Evolutionary conservation across 2,329 filamentous ascomycete genomes (phyloP), one percentile per base, ranked within the genome.

Genomic region (Phoma sp.): DNA sequence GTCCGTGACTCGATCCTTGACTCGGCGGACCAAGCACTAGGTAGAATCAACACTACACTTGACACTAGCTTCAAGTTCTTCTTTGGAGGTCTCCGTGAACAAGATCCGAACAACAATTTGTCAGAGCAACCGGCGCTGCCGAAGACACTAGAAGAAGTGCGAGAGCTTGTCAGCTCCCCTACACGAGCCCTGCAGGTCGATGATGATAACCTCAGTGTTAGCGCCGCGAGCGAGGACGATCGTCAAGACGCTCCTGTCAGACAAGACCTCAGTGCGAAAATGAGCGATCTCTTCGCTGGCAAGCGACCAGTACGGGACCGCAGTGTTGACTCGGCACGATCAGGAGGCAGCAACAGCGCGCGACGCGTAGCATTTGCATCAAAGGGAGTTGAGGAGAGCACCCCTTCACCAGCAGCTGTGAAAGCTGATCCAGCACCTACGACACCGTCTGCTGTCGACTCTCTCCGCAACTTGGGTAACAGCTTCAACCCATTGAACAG

Each of bases 61-160:
- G 93, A 93, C 55, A 92, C 91, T 67, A 97, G 92, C 71, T 96
- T 97, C 77, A 95, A 92, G 56, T 96, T 98, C 72, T 79, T 99
- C 20, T 86, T 99, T 48, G 93, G 93, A 14, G 91, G 92, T 62
- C 81, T 97, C 17, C 91, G 90, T 57, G 92, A 96, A 72, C 77
- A 85, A 74, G 68, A 75, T 58, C 70, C 73, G 54, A 67, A 70
- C 70, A 67, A 63, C 4, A 63, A 66, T 5, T 50, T 18, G n/a
- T 32, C 66, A 5, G 67, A 68, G 32, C 62, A 71, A 39, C 71
- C 83, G 14, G 82, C 81, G 33, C 82, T 96, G 0, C 95, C 95
- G 1, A 93, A 91, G 67, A 99, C 95, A 1, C 80, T 99, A 0
- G 95, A 96, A 65, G 95, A 99, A 67, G 95, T 93, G 14, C 84